A percentile compares a stretch with the other conserved stretches of the same genome.
Conservation (phyloP, 1,284 basidiomycete species). For the Apiotrichum porosum region DNA sequence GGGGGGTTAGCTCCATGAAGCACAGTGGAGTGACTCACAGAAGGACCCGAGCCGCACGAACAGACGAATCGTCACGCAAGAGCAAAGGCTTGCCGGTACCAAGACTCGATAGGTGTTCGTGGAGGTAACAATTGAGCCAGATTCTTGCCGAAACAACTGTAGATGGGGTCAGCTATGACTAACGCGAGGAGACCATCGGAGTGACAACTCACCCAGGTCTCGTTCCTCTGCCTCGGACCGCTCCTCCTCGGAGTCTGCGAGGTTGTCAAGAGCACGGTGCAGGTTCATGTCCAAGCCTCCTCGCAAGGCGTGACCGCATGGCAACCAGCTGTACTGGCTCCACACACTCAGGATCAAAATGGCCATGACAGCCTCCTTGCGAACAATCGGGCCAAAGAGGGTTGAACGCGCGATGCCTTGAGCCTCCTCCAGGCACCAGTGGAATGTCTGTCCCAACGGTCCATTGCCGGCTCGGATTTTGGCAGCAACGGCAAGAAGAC, state of each 20-base stretch:
- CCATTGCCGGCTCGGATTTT: slow-evolving; percentile 87
- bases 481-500: slow-evolving; percentile 77
- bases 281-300: slow-evolving; percentile 91
- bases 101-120: slow-evolving; percentile 62
- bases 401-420: slow-evolving; percentile 89
- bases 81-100: slow-evolving; percentile 86
- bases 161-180: too few species aligned
- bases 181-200: too few species aligned
- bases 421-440: slow-evolving; percentile 84
- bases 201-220: slow-evolving; percentile 67
- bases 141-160: slow-evolving; percentile 83
- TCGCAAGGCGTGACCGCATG: slow-evolving; percentile 78
- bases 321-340: slow-evolving; percentile 90
- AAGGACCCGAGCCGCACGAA: slow-evolving; percentile 73
- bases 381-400: slow-evolving; percentile 81
- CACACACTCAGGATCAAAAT: slow-evolving; percentile 87
- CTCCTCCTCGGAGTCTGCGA: slow-evolving; percentile 59
- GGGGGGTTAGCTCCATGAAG: neutral
- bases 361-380: slow-evolving; percentile 91
- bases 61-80: slow-evolving; percentile 78
- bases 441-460: slow-evolving; percentile 74
- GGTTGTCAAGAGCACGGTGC: slow-evolving; percentile 80
- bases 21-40: slow-evolving; percentile 47
- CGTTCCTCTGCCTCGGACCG: slow-evolving; percentile 78
- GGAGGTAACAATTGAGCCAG: slow-evolving; percentile 78